phyloP scores from a whole-genome alignment of 305 asterid genomes.

The Lippia alba region DNA sequence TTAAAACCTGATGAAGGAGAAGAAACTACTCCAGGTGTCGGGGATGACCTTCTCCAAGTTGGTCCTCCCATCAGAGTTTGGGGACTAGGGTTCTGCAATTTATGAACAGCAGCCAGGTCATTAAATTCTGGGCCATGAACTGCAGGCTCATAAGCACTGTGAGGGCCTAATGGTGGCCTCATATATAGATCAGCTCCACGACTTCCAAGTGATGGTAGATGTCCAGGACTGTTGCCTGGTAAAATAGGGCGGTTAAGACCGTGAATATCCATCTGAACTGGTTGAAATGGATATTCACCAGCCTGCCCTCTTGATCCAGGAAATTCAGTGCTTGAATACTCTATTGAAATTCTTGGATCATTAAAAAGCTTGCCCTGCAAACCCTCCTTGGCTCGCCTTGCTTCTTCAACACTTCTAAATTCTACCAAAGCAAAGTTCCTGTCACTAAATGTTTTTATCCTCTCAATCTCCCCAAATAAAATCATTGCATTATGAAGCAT shows the following conservation, averaged over 20 bases:
- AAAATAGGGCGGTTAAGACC: conserved; percentile 63
- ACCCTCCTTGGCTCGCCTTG: conserved; percentile 91
- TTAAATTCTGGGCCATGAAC: conserved; percentile 53
- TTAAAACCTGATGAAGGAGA: conserved; percentile 64
- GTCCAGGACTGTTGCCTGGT: conserved; percentile 55
- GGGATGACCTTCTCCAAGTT: conserved; percentile 81
- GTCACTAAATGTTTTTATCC: conserved; percentile 75
- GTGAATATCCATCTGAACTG: conserved; percentile 68
- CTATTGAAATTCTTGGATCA: conserved; percentile 84
- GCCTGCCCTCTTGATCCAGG: conserved; percentile 65
- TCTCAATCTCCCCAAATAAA: conserved; percentile 93
- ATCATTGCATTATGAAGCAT: conserved; percentile 98
- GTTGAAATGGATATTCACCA: conserved; percentile 60
- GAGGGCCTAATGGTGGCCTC: conserved; percentile 70
- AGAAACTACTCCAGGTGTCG: conserved; percentile 63
- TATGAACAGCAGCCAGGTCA: conserved; percentile 51
- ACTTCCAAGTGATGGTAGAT: conserved; percentile 53
- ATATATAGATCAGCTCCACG: conserved; percentile 59
- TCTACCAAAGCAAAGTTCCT: conserved; percentile 82
- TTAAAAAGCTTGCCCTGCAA: conserved; percentile 93
- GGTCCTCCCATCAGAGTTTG: conserved; percentile 63
- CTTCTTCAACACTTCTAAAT: conserved; percentile 96
- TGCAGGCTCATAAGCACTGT: conserved; percentile 58
- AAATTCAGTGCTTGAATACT: conserved; percentile 68
- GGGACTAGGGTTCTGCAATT: conserved; percentile 57